A percentile compares a stretch with the other conserved stretches of the same genome.
Conservation (phyloP, 2,329 filamentous ascomycete genomes). For the Pezicula radicicola region DNA sequence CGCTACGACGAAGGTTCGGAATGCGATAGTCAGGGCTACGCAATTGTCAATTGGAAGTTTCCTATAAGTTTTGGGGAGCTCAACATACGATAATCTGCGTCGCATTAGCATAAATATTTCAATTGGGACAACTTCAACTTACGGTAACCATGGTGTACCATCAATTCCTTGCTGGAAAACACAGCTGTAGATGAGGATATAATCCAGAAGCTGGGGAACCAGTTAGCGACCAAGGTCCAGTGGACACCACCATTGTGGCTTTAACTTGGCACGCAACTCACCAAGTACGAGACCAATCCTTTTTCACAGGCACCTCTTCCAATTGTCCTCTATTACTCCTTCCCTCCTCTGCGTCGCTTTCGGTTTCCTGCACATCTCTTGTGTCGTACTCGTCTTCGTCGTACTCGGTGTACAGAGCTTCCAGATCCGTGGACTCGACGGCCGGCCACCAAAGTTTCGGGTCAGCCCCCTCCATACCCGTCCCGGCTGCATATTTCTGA, state of each 20-base stretch:
- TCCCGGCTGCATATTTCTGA: background rate
- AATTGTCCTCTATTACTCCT: background rate
- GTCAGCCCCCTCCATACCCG: background rate
- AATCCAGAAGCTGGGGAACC: conserved; percentile 10
- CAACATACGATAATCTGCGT: conserved; percentile 18
- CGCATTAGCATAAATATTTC: conserved; percentile 6
- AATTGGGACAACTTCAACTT: conserved; percentile 1
- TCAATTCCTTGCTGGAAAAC: conserved; percentile 15
- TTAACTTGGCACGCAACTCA: background rate
- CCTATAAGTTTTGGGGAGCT: background rate
- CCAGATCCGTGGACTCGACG: background rate
- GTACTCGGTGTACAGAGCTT: background rate
- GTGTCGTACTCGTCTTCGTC: background rate
- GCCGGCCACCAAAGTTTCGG: background rate
- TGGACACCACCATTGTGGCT: background rate
- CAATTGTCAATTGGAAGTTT: background rate
- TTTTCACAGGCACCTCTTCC: background rate
- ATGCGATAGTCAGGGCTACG: conserved; percentile 18
- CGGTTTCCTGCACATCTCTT: background rate
- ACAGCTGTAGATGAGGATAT: conserved; percentile 14
- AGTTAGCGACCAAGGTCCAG: background rate
- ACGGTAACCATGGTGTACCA: conserved; percentile 19
- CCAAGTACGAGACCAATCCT: background rate
- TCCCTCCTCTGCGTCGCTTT: background rate
- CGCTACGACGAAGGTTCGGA: conserved; percentile 10